Evolutionary conservation across 2,329 filamentous ascomycete genomes (phyloP).

Genomic region (Albophoma yamanashiensis): DNA sequence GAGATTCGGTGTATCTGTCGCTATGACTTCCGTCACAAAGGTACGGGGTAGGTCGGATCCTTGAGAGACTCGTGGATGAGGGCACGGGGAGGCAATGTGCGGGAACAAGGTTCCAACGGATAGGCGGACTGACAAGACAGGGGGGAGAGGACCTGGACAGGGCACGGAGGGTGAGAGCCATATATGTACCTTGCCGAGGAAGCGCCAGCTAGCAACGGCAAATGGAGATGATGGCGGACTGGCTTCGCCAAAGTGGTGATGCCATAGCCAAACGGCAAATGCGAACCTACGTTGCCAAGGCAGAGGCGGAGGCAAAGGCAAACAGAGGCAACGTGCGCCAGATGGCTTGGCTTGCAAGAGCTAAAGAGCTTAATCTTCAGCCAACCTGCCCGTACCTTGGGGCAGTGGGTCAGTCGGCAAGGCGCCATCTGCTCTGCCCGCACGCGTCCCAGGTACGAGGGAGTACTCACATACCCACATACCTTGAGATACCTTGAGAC

Average conservation of each 20-base stretch:
- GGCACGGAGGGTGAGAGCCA: not conserved
- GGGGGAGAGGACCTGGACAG: not conserved
- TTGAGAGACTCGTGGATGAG: not conserved
- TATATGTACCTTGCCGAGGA: not conserved
- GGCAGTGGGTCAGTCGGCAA: too few species aligned
- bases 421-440: too few species aligned
- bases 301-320: not conserved
- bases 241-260: not conserved
- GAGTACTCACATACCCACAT: too few species aligned
- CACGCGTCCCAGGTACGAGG: too few species aligned
- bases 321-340: not conserved
- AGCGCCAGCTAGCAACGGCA: not conserved
- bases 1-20: not conserved
- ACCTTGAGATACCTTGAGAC: too few species aligned
- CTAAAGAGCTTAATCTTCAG: not conserved
- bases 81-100: not conserved
- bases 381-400: too few species aligned
- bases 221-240: not conserved
- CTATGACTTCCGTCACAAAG: not conserved
- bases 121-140: not conserved
- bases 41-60: not conserved
- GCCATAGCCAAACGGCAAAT: not conserved
- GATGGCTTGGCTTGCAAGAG: not conserved
- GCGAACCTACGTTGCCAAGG: not conserved
- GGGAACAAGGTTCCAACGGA: not conserved